Base-by-base conservation (phyloP, 768 basidiomycete genomes). In the Panus rudis region DNA sequence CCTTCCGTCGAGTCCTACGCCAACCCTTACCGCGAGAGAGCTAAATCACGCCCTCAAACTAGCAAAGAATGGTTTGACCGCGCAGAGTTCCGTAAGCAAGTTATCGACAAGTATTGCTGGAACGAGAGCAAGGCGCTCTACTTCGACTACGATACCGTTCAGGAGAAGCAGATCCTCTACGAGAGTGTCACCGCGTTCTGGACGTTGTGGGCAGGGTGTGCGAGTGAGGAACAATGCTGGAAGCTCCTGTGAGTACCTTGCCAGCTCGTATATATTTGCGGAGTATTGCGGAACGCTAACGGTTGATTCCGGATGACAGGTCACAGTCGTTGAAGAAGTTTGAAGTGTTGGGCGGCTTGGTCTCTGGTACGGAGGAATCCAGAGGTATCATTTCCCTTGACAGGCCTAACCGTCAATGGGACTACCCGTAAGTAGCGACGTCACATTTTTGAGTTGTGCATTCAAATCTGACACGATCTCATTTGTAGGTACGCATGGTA, bases 331-430 rank as follows among this genome's bases (percentile, higher is more conserved):
- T 99, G 59, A 80, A 83, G 66, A 97, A 96, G 71, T 97, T 99
- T 51, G 94, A 99, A 59, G 94, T 90, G 19, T 76, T 93, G 4
- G 94, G 94, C 17, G 94, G 94, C 6, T 70, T 98, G 19, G 93
- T 96, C 13, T 92, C 92, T 16, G 94, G 94, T 31, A 98, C 94
- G 1, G 96, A 99, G 54, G 89, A 92, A 61, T 96, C 92, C 30
- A 78, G 94, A 46, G 94, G 94, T 42, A 87, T 88, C 62, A 93
- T 98, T 46, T 94, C 93, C 13, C 71, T 99, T 42, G 92, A 96
- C 56, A 75, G 96, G 37, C 94, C 94, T 13, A 97, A 97, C 67
- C 88, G 94, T 50, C 94, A 99, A 59, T 99, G 94, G 96, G 94
- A 93, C 61, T 93, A 92, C 63, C 94, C 92, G 70, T 92, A 67